phyloP scores from a whole-genome alignment of 495 filamentous ascomycete species.

The Peziza echinospora region DNA sequence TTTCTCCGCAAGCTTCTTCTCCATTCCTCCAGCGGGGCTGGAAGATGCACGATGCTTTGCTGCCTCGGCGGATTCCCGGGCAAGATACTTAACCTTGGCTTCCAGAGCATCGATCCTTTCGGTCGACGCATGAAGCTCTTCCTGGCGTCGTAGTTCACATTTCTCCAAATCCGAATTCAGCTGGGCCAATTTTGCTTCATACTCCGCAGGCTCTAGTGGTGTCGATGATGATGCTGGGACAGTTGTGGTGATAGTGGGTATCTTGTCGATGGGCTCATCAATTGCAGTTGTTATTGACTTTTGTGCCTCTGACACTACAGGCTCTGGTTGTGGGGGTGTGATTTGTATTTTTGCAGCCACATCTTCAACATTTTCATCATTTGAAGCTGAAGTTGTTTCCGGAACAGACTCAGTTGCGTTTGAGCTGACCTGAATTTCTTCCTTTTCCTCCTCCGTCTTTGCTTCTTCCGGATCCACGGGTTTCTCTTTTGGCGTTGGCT shows the following conservation, averaged over 20 bases:
- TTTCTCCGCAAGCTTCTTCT: constrained; percentile 66
- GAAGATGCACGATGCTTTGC: constrained; percentile 40
- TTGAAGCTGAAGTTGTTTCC: not conserved
- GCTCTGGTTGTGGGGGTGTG: not conserved
- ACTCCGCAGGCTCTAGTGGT: constrained; percentile 8
- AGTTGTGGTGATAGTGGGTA: not conserved
- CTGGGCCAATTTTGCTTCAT: constrained; percentile 13
- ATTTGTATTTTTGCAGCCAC: not conserved
- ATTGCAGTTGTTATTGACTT: not conserved
- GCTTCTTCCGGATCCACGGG: not conserved
- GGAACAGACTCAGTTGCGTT: not conserved
- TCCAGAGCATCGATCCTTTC: constrained; percentile 87
- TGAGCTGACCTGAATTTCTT: not conserved
- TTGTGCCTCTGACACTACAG: not conserved
- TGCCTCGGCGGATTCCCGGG: constrained; percentile 51
- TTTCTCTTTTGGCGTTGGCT: not conserved
- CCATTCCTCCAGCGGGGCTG: constrained; percentile 38
- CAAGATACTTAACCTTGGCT: constrained; percentile 69
- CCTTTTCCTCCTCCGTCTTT: not conserved
- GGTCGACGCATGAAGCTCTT: constrained; percentile 26
- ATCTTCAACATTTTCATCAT: not conserved
- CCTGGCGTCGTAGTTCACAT: constrained; percentile 28
- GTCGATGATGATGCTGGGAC: not conserved
- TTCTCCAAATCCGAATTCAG: constrained; percentile 10
- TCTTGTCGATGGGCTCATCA: not conserved